Evolutionary conservation across 768 basidiomycete species (phyloP).

Genomic region (Naematelia encephala): DNA sequence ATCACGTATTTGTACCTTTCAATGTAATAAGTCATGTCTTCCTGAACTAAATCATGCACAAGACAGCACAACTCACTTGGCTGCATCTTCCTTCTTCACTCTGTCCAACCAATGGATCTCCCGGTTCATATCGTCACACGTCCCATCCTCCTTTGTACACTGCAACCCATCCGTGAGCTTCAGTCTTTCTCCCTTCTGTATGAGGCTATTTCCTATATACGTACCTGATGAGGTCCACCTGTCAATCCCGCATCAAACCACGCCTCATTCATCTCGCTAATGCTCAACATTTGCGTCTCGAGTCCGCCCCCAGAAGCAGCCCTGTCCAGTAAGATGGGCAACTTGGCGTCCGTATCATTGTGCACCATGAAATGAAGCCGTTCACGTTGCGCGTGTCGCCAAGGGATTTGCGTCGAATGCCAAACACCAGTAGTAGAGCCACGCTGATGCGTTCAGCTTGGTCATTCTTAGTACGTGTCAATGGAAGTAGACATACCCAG

Average conservation of each 20-base stretch:
- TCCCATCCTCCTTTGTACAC: slow-evolving; percentile 35
- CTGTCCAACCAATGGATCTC: slow-evolving; percentile 40
- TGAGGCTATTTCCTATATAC: too few species aligned
- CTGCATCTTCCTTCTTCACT: slow-evolving; percentile 30
- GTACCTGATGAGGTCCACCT: slow-evolving; percentile 41
- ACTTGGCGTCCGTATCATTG: slow-evolving; percentile 12
- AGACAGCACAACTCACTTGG: slow-evolving; percentile 21
- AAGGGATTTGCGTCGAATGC: slow-evolving; percentile 33
- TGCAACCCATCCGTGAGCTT: background rate
- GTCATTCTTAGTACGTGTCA: too few species aligned
- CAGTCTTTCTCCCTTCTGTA: too few species aligned
- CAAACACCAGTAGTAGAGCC: slow-evolving; percentile 42
- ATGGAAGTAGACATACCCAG: slow-evolving; percentile 29
- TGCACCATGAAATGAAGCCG: slow-evolving; percentile 33
- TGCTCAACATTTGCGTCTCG: slow-evolving; percentile 15
- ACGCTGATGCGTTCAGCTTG: slow-evolving; percentile 20
- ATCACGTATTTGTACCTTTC: slow-evolving; percentile 40
- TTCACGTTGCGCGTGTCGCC: slow-evolving; percentile 42
- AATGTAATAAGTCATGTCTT: background rate
- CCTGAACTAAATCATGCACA: too few species aligned
- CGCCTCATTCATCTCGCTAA: slow-evolving; percentile 26
- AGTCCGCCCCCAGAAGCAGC: slow-evolving; percentile 2
- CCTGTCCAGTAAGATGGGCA: slow-evolving; percentile 25
- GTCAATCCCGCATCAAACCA: slow-evolving; percentile 41
- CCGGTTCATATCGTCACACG: slow-evolving; percentile 34